These are phyloP conservation scores for Suillus occidentalis DNA, from an alignment of 768 basidiomycete genomes.

Conservation along the genomic window DNA sequence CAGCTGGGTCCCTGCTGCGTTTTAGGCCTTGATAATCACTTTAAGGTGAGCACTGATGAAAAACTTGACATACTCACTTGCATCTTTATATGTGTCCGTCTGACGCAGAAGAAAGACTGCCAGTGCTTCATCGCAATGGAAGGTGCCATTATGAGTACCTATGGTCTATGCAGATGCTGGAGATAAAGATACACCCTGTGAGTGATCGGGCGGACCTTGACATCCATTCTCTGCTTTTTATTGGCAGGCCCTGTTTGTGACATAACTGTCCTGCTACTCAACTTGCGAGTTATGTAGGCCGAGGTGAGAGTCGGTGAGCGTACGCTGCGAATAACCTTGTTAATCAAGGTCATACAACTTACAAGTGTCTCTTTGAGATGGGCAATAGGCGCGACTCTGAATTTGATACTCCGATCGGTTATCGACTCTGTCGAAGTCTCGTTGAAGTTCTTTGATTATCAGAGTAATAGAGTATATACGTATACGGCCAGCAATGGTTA, in stretches of 20 bases:
- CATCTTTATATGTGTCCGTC: constrained; percentile 71
- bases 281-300: background rate
- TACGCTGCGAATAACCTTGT: background rate
- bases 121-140: constrained; percentile 96
- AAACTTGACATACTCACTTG: constrained; percentile 48
- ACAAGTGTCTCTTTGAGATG: background rate
- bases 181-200: constrained; percentile 2
- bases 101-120: constrained; percentile 87
- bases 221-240: constrained; percentile 47
- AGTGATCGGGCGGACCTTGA: constrained; percentile 31
- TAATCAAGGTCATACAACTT: constrained; percentile 2
- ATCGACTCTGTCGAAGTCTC: background rate
- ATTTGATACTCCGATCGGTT: background rate
- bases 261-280: constrained; percentile 14
- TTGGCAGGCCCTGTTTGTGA: constrained; percentile 27
- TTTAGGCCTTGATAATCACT: constrained; percentile 49
- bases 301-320: background rate
- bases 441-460: background rate
- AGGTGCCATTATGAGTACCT: constrained; percentile 93
- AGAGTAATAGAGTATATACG: background rate
- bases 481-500: background rate
- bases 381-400: background rate
- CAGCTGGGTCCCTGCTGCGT: constrained; percentile 68
- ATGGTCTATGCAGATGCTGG: constrained; percentile 54
- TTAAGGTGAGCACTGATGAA: background rate